These are phyloP conservation scores for Rhynchosporium agropyri DNA, from an alignment of 2,329 filamentous ascomycete genomes.

Conservation along the genomic window DNA sequence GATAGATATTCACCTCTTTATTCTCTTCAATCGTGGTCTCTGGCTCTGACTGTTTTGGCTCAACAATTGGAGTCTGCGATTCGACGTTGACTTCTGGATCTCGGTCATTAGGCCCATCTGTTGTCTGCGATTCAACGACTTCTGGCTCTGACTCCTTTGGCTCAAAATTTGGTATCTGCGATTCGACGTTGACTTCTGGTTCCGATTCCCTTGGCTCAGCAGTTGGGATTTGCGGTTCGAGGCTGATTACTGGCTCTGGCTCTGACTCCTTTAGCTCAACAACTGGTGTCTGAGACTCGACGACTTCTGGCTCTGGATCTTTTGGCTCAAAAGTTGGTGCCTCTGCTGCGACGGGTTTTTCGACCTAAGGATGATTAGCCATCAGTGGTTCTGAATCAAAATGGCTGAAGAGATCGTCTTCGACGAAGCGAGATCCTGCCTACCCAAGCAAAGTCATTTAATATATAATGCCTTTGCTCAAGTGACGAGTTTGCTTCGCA, in stretches of 20 bases:
- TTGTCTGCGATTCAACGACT: too few relatives aligned
- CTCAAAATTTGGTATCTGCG: neutral
- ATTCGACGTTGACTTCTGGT: neutral
- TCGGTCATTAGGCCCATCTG: neutral
- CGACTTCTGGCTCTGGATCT: neutral
- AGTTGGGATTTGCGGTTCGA: neutral
- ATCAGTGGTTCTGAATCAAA: neutral
- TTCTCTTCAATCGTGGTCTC: conserved; percentile 2
- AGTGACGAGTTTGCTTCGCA: too few relatives aligned
- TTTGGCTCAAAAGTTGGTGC: too few relatives aligned
- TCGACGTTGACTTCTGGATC: neutral
- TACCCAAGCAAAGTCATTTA: too few relatives aligned
- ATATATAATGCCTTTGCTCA: too few relatives aligned
- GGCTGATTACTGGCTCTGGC: too few relatives aligned
- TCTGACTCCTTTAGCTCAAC: too few relatives aligned
- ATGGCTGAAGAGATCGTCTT: too few relatives aligned
- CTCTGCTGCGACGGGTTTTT: neutral
- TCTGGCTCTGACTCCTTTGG: neutral
- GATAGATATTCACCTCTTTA: neutral
- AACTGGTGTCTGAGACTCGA: neutral
- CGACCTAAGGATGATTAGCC: conserved; percentile 1
- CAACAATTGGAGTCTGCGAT: neutral
- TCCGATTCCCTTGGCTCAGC: too few relatives aligned
- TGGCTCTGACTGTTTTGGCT: neutral
- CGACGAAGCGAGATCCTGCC: too few relatives aligned